Conservation (phyloP, 2,329 filamentous ascomycete genomes). For the Talaromyces sp. region DNA sequence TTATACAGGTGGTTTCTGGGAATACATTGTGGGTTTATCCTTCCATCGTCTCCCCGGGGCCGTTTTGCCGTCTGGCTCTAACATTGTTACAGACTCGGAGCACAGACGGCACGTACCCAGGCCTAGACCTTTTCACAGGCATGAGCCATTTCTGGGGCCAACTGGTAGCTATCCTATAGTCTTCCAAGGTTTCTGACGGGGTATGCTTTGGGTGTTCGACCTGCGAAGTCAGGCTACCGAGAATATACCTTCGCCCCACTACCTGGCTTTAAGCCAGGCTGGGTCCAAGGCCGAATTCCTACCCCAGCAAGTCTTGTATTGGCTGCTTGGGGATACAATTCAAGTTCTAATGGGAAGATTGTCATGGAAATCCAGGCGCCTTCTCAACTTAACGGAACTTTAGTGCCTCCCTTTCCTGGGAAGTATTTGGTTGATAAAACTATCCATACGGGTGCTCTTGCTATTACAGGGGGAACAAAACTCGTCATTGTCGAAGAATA, state of each 20-base stretch:
- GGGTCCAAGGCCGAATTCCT: constrained; percentile 9
- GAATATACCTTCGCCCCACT: constrained; percentile 1
- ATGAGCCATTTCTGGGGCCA: constrained; percentile 12
- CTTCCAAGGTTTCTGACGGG: constrained; percentile 11
- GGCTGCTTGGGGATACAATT: constrained; percentile 6
- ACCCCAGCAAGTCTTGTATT: neutral
- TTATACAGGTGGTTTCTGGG: constrained; percentile 9
- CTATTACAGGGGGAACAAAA: neutral
- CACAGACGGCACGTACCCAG: constrained; percentile 5
- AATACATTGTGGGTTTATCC: constrained; percentile 5
- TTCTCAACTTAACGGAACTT: constrained; percentile 9
- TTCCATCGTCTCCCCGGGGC: neutral
- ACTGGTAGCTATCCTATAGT: constrained; percentile 7
- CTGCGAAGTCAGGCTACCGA: neutral
- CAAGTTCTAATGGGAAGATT: constrained; percentile 3
- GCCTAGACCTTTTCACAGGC: constrained; percentile 7
- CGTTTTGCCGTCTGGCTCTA: too few species aligned
- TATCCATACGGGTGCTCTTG: neutral
- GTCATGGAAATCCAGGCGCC: constrained; percentile 2
- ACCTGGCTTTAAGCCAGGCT: constrained; percentile 2
- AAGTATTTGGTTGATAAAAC: neutral
- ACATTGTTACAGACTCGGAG: too few species aligned
- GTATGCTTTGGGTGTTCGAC: constrained; percentile 6
- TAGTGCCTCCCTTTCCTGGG: neutral
- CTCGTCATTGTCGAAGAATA: neutral